phyloP scores from a whole-genome alignment of 1,284 basidiomycete species.

The Coriolopsis trogii region DNA sequence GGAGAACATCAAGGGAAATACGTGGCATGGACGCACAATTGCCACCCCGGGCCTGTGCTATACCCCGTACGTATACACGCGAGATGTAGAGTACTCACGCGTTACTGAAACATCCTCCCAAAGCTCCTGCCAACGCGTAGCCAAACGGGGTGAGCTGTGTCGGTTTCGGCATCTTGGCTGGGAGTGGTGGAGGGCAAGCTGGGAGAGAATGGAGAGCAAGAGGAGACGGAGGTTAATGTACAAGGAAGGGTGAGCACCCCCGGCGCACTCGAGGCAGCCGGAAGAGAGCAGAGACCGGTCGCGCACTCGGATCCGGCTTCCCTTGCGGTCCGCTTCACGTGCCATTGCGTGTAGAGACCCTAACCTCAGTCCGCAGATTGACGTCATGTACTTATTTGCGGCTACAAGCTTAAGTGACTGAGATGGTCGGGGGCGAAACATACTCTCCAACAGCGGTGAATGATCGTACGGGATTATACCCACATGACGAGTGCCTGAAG shows the following conservation, averaged over 20 bases:
- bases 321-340: background rate
- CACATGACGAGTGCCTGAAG: no score
- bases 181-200: background rate
- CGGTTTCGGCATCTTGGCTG: constrained; percentile 55
- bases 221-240: background rate
- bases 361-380: no score
- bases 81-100: constrained; percentile 63
- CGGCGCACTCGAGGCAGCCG: no score
- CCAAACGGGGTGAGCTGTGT: constrained; percentile 84
- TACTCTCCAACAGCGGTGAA: no score
- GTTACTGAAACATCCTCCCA: constrained; percentile 92
- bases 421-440: no score
- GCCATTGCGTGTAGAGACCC: background rate
- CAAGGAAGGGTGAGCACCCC: background rate
- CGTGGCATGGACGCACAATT: no score
- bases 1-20: no score
- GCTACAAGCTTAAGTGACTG: no score
- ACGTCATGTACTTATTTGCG: no score
- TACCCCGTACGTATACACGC: constrained; percentile 2
- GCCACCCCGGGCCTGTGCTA: no score
- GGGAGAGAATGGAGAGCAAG: background rate
- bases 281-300: background rate
- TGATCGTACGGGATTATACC: no score
- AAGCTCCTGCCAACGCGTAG: constrained; percentile 91
- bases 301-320: background rate